Percentiles rank a stretch among this genome's conserved stretches.
Conservation (phyloP, 306 rosid genomes). For the Corylus avellana region DNA sequence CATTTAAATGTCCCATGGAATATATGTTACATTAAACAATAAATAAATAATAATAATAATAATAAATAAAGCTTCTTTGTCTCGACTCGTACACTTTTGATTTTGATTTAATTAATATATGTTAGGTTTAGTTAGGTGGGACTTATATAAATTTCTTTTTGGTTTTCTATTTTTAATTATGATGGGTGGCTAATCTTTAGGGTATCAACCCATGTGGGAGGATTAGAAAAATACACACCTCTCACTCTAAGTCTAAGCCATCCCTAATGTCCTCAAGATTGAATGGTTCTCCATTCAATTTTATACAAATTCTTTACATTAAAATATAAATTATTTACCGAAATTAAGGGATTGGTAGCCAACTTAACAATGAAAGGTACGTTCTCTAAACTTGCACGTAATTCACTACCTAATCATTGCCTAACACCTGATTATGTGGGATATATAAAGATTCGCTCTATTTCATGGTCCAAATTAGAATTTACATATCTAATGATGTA, state of each 20-base stretch:
- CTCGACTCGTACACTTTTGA: constrained; percentile 20
- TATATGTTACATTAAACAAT: constrained; percentile 22
- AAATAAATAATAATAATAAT: too few species aligned
- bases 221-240: constrained; percentile 7
- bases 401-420: not conserved
- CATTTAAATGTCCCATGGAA: constrained; percentile 18
- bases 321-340: not conserved
- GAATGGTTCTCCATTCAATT: not conserved
- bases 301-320: not conserved
- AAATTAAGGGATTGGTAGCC: constrained; percentile 23
- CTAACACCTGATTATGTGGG: too few species aligned
- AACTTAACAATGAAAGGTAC: not conserved
- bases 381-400: constrained; percentile 3
- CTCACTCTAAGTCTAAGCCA: constrained; percentile 5
- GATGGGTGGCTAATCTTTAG: constrained; percentile 33
- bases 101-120: constrained; percentile 9
- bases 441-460: too few species aligned
- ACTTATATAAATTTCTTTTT: constrained; percentile 5
- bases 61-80: constrained; percentile 13
- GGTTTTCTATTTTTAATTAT: constrained; percentile 18
- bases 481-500: too few species aligned
- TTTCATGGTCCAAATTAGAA: too few species aligned
- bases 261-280: not conserved
- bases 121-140: constrained; percentile 30
- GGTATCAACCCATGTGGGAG: constrained; percentile 56